phyloP scores from a whole-genome alignment of 2,329 filamentous ascomycete species.

The Arachnomyces sp. region DNA sequence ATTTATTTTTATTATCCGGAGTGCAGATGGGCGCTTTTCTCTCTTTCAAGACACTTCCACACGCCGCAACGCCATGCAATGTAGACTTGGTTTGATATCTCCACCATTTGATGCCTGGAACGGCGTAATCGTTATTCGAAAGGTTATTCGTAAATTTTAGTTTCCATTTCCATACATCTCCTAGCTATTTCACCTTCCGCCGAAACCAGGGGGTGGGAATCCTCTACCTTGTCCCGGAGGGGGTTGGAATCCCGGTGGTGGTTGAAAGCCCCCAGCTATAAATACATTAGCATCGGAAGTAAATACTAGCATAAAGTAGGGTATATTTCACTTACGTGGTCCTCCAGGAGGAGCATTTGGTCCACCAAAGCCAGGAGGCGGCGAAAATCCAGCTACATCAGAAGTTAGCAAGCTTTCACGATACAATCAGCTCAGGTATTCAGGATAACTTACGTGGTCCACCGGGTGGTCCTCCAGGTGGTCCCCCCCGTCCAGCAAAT shows the following conservation, averaged over 20 bases:
- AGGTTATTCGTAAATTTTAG: not conserved
- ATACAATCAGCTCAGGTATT: conserved; percentile 11
- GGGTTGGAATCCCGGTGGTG: conserved; percentile 66
- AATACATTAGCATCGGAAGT: conserved; percentile 32
- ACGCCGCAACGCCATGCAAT: conserved; percentile 36
- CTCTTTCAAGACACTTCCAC: no score
- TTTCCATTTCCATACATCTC: conserved; percentile 8
- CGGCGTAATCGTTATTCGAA: not conserved
- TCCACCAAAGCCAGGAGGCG: conserved; percentile 40
- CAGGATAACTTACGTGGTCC: conserved; percentile 43
- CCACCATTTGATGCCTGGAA: not conserved
- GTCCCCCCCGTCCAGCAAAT: conserved; percentile 45
- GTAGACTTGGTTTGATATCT: conserved; percentile 19
- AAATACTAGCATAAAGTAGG: conserved; percentile 33
- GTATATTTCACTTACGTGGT: conserved; percentile 37
- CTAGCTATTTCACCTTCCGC: conserved; percentile 14
- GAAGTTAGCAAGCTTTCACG: conserved; percentile 15
- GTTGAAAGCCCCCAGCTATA: conserved; percentile 45
- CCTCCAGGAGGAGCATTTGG: conserved; percentile 27
- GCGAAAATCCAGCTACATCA: conserved; percentile 37
- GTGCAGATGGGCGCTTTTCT: no score
- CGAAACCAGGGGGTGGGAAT: conserved; percentile 45
- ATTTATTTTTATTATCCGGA: conserved; percentile 15
- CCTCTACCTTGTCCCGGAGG: conserved; percentile 50
- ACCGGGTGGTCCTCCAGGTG: conserved; percentile 37